Evolutionary conservation across 73 alveolate species (phyloP).

Genomic region (Stentor coeruleus): DNA sequence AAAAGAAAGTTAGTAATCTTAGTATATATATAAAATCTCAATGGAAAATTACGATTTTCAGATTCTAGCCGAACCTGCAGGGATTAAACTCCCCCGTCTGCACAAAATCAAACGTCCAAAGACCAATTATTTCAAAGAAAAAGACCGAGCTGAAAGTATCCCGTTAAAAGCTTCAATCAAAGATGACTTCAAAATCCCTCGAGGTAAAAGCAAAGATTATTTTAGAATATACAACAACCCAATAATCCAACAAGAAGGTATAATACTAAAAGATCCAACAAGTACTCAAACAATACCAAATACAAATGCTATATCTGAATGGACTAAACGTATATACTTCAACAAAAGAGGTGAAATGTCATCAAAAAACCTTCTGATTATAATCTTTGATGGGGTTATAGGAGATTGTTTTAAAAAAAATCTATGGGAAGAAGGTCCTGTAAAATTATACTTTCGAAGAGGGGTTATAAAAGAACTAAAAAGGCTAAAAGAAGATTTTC

Average conservation of each 20-base stretch:
- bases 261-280: too few relatives aligned
- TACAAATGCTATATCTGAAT: neutral
- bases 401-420: conserved; percentile 19
- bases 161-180: neutral
- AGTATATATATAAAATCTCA: too few relatives aligned
- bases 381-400: conserved; percentile 18
- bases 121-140: neutral
- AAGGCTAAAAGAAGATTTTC: conserved; percentile 1
- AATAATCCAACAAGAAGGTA: neutral
- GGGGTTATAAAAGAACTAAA: conserved; percentile 7
- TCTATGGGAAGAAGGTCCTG: neutral
- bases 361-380: neutral
- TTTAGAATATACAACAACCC: neutral
- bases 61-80: too few relatives aligned
- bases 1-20: too few relatives aligned
- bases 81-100: neutral
- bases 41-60: too few relatives aligned
- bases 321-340: conserved; percentile 18
- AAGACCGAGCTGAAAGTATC: neutral
- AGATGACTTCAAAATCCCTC: too few relatives aligned
- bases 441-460: conserved; percentile 5
- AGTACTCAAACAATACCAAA: neutral
- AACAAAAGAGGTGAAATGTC: neutral
- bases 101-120: neutral
- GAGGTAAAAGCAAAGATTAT: neutral